Evolutionary conservation across 306 rosid species (phyloP).

Genomic region (Medicago ruthenica): DNA sequence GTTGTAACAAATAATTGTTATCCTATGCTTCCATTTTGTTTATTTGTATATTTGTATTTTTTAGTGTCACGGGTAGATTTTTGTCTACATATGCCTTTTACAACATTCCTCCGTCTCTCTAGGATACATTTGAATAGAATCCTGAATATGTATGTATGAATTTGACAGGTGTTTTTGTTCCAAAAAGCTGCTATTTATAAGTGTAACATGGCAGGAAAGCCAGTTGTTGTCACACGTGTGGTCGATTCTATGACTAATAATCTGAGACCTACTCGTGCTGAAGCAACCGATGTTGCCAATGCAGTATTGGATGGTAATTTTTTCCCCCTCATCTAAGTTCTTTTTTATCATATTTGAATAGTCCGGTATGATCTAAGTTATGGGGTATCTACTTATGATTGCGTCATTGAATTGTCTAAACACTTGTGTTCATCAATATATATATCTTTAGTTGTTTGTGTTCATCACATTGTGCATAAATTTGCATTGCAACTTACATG

Average conservation of each 20-base stretch:
- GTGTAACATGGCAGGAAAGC: constrained; percentile 99
- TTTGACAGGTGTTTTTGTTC: constrained; percentile 79
- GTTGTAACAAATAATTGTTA: constrained; percentile 6
- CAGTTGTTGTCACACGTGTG: constrained; percentile 96
- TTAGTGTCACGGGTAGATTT: neutral
- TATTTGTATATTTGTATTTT: constrained; percentile 8
- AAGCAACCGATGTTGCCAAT: constrained; percentile 99
- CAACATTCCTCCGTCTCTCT: neutral
- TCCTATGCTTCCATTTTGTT: constrained; percentile 29
- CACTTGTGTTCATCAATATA: constrained; percentile 3
- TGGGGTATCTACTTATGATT: constrained; percentile 3
- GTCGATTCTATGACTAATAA: constrained; percentile 97
- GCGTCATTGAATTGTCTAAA: neutral
- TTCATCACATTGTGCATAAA: constrained; percentile 25
- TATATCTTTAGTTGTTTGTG: constrained; percentile 23
- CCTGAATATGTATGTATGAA: constrained; percentile 24
- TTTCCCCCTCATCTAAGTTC: neutral
- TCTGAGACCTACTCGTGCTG: constrained; percentile 98
- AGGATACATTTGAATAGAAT: neutral
- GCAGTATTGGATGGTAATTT: constrained; percentile 90
- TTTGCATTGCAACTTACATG: constrained; percentile 29
- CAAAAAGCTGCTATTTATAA: constrained; percentile 95
- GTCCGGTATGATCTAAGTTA: neutral
- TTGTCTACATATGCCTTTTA: no score
- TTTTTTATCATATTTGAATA: constrained; percentile 32